Evolutionary conservation across 139 green algal genomes (phyloP), one percentile per base, ranked within the genome.

Genomic region (Chlorella sorokiniana): DNA sequence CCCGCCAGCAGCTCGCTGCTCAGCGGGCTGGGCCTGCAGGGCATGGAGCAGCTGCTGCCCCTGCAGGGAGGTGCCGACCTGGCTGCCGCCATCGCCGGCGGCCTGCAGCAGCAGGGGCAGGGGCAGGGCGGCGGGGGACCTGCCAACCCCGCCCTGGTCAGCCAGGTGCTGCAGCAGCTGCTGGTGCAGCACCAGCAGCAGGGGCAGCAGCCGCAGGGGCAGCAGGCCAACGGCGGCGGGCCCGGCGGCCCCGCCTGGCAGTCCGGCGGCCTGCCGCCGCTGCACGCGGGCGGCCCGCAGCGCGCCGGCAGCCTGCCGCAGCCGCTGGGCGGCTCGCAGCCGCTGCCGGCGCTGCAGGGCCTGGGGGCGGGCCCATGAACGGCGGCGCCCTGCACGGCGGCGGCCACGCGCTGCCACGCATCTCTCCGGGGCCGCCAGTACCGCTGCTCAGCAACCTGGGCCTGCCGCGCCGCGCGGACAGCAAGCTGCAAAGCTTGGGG

Each of bases 361-460:
- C n/a, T n/a, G n/a, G n/a, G n/a, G n/a, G n/a, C n/a, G n/a, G n/a
- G n/a, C n/a, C n/a, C n/a, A n/a, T n/a, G n/a, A n/a, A n/a, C n/a
- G n/a, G n/a, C n/a, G 27, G 27, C 56, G 31, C 56, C 1, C 56
- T 27, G n/a, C 27, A 4, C 56, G 56, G 18, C 56, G 56, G 56
- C 56, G 56, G 4, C 25, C 40, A 52, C 42, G 42, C 42, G 44
- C 69, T 44, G 42, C 44, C 44, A 44, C 69, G 69, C n/a, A n/a
- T 48, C 2, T 44, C 69, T 27, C 42, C 69, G 69, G 23, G 44
- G 56, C 75, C 75, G 16, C 75, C 59, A 2, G 56, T n/a, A 23
- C 48, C 75, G 59, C 51, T 79, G 23, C 72, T 79, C 51, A 52
- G 33, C 51, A 79, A 79, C 72, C 72, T 79, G 33, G 72, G 72